Evolutionary conservation across 2,329 filamentous ascomycete genomes (phyloP), one percentile per base, ranked within the genome.

Genomic region (Cladosporium halotolerans): DNA sequence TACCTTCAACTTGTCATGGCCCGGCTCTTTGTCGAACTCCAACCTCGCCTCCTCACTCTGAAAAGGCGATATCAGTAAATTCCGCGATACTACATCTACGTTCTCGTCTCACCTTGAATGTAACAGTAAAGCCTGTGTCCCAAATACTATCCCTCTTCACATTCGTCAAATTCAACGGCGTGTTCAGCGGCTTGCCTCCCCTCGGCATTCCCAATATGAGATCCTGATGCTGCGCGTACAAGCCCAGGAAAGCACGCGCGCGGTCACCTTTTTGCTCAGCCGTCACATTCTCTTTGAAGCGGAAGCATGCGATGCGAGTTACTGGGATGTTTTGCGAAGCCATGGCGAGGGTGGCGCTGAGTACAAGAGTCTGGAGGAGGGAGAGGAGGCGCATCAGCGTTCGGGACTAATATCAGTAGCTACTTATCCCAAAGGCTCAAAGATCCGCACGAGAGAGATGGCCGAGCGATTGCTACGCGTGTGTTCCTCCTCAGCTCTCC

Each of bases 1-100:
- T 14, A 53, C 50, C 42, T 53, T 53, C 13, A 53, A 14, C 38
- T 36, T 40, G 3, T 53, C 50, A 28, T 53, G 50, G 2, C 50
- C 50, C 23, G 42, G 42, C 34, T 53, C 50, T 5, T 42, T 45
- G 38, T 53, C 50, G 33, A 53, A 53, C 43, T 53, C 43, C n/a
- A 45, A 31, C 9, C 50, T 10, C 18, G 50, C 50, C 23, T 53
- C 50, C 19, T 53, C 50, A 19, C 50, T 53, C 50, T 53, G 10
- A 10, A 19, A 9, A 33, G 8, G 7, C 16, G 36, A 39, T 16
- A 43, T 44, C 41, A 51, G 40, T 16, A 28, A 4, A 9, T 44
- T 11, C 42, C 23, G 3, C 14, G 5, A 32, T 4, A 7, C 9
- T n/a, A 7, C 14, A 23, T 8, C 2, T 2, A 3, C 10, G 9